Evolutionary conservation across 179 eudicot genomes (phyloP).

Genomic region (Amaranthus tricolor): DNA sequence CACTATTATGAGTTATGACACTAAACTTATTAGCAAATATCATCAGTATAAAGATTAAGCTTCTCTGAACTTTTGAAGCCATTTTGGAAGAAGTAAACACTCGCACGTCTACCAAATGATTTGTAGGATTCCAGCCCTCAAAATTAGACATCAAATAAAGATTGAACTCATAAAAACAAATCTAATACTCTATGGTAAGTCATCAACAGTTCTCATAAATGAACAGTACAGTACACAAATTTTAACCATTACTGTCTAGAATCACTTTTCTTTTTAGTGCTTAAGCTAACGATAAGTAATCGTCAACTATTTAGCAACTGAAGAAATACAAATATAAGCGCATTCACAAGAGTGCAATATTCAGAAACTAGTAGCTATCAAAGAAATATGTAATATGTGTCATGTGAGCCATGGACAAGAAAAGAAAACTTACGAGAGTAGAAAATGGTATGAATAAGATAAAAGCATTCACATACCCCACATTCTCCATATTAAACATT

Average conservation of each 20-base stretch:
- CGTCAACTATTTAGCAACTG: neutral
- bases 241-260: neutral
- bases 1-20: neutral
- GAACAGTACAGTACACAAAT: neutral
- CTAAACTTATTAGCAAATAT: neutral
- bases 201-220: neutral
- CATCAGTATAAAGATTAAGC: neutral
- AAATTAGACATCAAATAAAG: neutral
- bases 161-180: neutral
- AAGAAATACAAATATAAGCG: neutral
- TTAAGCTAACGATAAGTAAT: neutral
- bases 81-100: neutral
- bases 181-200: neutral
- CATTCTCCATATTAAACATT: constrained; percentile 91
- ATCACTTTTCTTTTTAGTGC: neutral
- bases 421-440: neutral
- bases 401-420: neutral
- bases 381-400: neutral
- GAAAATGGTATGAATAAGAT: neutral
- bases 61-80: neutral
- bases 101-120: neutral
- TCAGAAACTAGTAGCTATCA: neutral
- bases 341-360: neutral
- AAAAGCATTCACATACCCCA: constrained; percentile 53
- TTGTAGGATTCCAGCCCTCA: neutral